A percentile compares a stretch with the other conserved stretches of the same genome.
phyloP scores from a whole-genome alignment of 805 yeast species.

The Torulaspora franciscae region DNA sequence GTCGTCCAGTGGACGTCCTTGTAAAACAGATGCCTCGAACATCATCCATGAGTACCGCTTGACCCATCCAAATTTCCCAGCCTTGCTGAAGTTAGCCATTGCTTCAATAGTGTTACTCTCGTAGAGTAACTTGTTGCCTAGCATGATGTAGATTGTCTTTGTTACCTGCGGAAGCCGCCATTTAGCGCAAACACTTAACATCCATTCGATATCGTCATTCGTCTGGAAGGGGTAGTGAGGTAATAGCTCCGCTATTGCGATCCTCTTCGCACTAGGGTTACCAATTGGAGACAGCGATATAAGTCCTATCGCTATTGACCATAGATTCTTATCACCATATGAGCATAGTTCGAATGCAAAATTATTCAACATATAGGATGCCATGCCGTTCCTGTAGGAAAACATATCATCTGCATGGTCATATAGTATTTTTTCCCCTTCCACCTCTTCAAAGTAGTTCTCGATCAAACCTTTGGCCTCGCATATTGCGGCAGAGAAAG shows the following conservation, averaged over 20 bases:
- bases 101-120: slow-evolving; percentile 61
- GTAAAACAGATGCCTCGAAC: slow-evolving; percentile 54
- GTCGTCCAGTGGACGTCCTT: slow-evolving; percentile 53
- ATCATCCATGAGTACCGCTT: slow-evolving; percentile 53
- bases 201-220: slow-evolving; percentile 78
- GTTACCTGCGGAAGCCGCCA: slow-evolving; percentile 57
- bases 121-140: slow-evolving; percentile 45
- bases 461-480: slow-evolving; percentile 60
- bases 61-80: slow-evolving; percentile 51
- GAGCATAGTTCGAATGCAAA: slow-evolving; percentile 34
- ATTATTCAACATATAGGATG: slow-evolving; percentile 32
- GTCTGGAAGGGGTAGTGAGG: slow-evolving; percentile 58
- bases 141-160: slow-evolving; percentile 46
- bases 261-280: slow-evolving; percentile 33
- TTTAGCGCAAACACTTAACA: slow-evolving; percentile 65
- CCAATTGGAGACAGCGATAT: slow-evolving; percentile 46
- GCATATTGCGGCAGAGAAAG: slow-evolving; percentile 54
- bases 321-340: slow-evolving; percentile 41
- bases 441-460: slow-evolving; percentile 34
- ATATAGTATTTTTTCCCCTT: slow-evolving; percentile 10
- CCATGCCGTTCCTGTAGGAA: slow-evolving; percentile 43
- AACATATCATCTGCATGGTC: slow-evolving; percentile 27
- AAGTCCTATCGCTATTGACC: slow-evolving; percentile 68
- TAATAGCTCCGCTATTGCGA: slow-evolving; percentile 49
- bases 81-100: slow-evolving; percentile 55